A percentile compares a stretch with the other conserved stretches of the same genome.
Evolutionary conservation across 179 eudicot species (phyloP).

Genomic region (Beta lomatogona): DNA sequence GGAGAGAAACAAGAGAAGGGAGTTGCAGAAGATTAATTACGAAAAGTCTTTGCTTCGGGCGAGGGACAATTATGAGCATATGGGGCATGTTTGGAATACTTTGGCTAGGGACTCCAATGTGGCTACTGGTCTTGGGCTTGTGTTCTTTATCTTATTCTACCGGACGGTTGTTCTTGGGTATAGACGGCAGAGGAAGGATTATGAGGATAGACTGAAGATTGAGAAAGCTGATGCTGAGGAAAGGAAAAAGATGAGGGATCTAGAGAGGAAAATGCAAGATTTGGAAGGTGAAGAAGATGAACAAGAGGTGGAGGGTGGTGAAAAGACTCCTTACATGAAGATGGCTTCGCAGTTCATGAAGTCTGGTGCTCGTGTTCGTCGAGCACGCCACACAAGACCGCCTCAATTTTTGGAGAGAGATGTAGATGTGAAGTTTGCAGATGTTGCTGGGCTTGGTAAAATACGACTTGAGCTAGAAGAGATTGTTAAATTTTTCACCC

Average conservation of each 20-base stretch:
- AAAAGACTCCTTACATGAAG: conserved; percentile 65
- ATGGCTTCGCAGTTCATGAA: conserved; percentile 85
- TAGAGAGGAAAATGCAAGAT: conserved; percentile 69
- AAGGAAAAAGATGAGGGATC: conserved; percentile 77
- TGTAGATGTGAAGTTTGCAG: conserved; percentile 90
- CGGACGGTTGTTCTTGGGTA: conserved; percentile 69
- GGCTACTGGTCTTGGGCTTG: conserved; percentile 57
- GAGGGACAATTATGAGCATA: conserved; percentile 31
- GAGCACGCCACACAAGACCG: conserved; percentile 51
- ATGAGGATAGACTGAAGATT: conserved; percentile 88
- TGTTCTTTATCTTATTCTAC: conserved; percentile 71
- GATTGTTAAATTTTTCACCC: conserved; percentile 91
- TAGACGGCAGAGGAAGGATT: conserved; percentile 76
- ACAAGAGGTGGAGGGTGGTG: conserved; percentile 61
- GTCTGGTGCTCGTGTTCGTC: conserved; percentile 91
- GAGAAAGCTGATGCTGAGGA: conserved; percentile 95
- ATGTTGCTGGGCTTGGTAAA: conserved; percentile 98
- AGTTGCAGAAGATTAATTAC: conserved; percentile 46
- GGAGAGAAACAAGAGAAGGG: conserved; percentile 52
- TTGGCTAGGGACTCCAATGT: conserved; percentile 63
- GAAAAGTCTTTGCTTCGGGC: conserved; percentile 56
- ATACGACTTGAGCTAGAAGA: conserved; percentile 92
- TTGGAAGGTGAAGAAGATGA: conserved; percentile 54
- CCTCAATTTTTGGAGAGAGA: conserved; percentile 84
- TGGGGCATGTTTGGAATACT: conserved; percentile 51